Conservation (phyloP, 345 rosid species). For the Populus euphratica region DNA sequence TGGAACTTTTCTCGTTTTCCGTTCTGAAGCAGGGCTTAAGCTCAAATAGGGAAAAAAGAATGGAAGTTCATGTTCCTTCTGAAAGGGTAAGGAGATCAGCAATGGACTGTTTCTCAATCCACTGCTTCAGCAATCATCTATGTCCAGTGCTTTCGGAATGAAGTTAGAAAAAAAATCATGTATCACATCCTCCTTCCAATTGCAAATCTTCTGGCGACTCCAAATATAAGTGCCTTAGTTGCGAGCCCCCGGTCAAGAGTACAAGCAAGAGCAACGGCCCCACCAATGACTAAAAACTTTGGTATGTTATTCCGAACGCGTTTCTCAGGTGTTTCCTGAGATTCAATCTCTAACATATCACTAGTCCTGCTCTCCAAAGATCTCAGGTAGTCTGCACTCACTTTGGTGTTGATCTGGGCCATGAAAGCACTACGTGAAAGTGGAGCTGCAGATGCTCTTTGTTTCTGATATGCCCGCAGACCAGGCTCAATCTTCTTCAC, state of each 20-base stretch:
- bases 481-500: constrained; percentile 94
- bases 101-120: constrained; percentile 12
- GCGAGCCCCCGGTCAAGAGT: constrained; percentile 77
- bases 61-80: background rate
- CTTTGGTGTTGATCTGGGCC: constrained; percentile 91
- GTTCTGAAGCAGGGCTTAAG: constrained; percentile 13
- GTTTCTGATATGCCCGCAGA: constrained; percentile 63
- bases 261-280: constrained; percentile 90
- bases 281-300: constrained; percentile 66
- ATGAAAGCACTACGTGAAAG: constrained; percentile 60
- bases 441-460: constrained; percentile 51
- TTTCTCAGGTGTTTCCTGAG: constrained; percentile 34
- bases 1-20: constrained; percentile 4
- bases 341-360: constrained; percentile 30
- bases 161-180: background rate
- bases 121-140: background rate
- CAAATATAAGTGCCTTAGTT: constrained; percentile 89
- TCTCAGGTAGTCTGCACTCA: constrained; percentile 53
- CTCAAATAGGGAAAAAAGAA: constrained; percentile 13
- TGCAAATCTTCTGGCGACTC: constrained; percentile 87
- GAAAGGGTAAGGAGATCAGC: constrained; percentile 9
- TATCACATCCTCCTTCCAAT: constrained; percentile 71
- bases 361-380: constrained; percentile 43
- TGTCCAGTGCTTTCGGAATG: constrained; percentile 4
- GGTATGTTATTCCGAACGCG: constrained; percentile 51